A percentile compares a stretch with the other conserved stretches of the same genome.
phyloP scores from a whole-genome alignment of 2,329 filamentous ascomycete species.

The Aspergillus japonicus region DNA sequence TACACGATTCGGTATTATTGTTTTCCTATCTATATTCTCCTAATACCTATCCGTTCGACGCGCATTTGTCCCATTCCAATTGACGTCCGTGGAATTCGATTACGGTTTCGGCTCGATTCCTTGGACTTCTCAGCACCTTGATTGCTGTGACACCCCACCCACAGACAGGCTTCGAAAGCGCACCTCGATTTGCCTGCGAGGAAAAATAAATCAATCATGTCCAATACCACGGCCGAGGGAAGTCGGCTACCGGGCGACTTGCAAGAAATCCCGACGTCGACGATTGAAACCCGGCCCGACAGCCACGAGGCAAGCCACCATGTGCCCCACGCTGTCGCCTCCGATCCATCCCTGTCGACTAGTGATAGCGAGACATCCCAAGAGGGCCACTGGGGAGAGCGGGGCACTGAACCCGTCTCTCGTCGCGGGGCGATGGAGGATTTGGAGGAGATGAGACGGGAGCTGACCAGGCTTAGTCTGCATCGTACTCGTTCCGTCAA shows the following conservation, averaged over 20 bases:
- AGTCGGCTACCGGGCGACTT: conserved; percentile 4
- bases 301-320: neutral
- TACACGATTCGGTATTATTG: neutral
- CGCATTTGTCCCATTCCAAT: neutral
- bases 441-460: conserved; percentile 56
- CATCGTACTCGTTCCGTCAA: conserved; percentile 34
- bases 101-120: neutral
- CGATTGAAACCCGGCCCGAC: conserved; percentile 4
- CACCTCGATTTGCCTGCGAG: neutral
- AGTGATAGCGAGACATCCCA: conserved; percentile 19
- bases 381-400: conserved; percentile 63
- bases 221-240: neutral
- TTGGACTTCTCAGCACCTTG: neutral
- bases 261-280: conserved; percentile 7
- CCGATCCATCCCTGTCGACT: conserved; percentile 16
- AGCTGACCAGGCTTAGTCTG: conserved; percentile 55
- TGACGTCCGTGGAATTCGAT: neutral
- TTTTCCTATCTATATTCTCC: neutral
- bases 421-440: conserved; percentile 58
- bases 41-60: neutral
- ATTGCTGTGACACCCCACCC: neutral
- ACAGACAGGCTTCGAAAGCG: neutral
- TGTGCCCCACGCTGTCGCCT: conserved; percentile 3
- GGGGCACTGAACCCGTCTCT: conserved; percentile 56
- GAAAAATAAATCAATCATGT: neutral